phyloP scores from a whole-genome alignment of 768 basidiomycete genomes.

The Naganishia friedmannii region DNA sequence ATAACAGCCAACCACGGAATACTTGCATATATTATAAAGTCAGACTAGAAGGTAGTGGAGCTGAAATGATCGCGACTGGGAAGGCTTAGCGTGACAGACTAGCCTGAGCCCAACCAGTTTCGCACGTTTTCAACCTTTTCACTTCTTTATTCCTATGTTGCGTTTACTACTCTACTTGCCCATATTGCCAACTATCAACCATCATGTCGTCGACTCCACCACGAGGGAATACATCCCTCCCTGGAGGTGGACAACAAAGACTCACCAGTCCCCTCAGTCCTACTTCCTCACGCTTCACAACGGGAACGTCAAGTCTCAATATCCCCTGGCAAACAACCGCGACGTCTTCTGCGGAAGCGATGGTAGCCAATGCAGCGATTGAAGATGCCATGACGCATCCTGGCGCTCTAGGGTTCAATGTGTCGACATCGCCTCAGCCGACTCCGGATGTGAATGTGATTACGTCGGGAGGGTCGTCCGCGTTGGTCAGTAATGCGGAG shows the following conservation, averaged over 20 bases:
- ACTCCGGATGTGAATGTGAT: conserved; percentile 8
- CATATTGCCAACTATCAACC: not conserved
- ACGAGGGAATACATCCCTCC: not conserved
- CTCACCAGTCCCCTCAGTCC: conserved; percentile 12
- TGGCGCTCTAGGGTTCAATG: conserved; percentile 2
- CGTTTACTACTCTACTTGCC: not conserved
- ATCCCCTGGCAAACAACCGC: not conserved
- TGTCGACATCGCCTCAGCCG: conserved; percentile 4
- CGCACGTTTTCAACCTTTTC: not conserved
- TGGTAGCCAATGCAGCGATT: not conserved
- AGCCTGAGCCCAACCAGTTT: too few species aligned
- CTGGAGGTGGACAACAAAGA: not conserved
- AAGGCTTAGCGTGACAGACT: too few species aligned
- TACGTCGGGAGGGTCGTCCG: conserved; percentile 5
- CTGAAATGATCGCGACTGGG: too few species aligned
- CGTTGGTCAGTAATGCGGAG: not conserved
- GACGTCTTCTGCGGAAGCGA: not conserved
- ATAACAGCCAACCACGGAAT: too few species aligned
- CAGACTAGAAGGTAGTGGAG: too few species aligned
- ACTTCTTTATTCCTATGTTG: not conserved
- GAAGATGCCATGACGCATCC: not conserved
- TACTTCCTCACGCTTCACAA: conserved; percentile 3
- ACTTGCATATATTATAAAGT: too few species aligned
- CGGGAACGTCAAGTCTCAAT: not conserved
- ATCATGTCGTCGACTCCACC: not conserved